A percentile compares a stretch with the other conserved stretches of the same genome.
Conservation (phyloP, 2,329 filamentous ascomycete species). For the Diaporthe vaccinii region DNA sequence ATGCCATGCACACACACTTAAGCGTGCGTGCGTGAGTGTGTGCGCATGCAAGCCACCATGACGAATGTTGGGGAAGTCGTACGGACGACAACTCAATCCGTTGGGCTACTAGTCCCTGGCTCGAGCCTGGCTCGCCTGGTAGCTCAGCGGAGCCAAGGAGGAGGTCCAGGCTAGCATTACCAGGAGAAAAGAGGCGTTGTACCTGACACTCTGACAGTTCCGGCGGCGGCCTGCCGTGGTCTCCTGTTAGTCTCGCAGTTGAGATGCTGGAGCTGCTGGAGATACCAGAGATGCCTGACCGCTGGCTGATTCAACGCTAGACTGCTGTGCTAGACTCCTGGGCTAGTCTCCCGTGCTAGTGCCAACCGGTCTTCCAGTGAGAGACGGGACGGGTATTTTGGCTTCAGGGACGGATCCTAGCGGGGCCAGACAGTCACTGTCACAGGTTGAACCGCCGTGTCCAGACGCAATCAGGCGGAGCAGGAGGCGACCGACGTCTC, state of each 20-base stretch:
- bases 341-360: not conserved
- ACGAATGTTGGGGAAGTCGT: conserved; percentile 31
- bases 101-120: conserved; percentile 22
- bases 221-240: not conserved
- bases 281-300: not conserved
- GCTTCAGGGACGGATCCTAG: conserved; percentile 19
- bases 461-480: conserved; percentile 24
- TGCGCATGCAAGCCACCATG: conserved; percentile 16
- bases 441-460: conserved; percentile 34
- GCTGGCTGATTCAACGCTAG: no score
- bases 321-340: not conserved
- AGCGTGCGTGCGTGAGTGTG: conserved; percentile 6
- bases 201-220: conserved; percentile 36
- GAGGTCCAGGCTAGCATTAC: not conserved
- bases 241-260: conserved; percentile 22
- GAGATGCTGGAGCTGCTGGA: conserved; percentile 3
- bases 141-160: conserved; percentile 11
- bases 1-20: not conserved
- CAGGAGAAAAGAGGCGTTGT: conserved; percentile 9
- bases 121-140: no score
- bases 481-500: conserved; percentile 28
- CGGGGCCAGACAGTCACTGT: conserved; percentile 36
- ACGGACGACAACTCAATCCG: conserved; percentile 7
- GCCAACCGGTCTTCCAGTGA: not conserved
- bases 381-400: conserved; percentile 22